Evolutionary conservation across 2,329 filamentous ascomycete genomes (phyloP), one percentile per base, ranked within the genome.

Genomic region (Colletotrichum agaves): DNA sequence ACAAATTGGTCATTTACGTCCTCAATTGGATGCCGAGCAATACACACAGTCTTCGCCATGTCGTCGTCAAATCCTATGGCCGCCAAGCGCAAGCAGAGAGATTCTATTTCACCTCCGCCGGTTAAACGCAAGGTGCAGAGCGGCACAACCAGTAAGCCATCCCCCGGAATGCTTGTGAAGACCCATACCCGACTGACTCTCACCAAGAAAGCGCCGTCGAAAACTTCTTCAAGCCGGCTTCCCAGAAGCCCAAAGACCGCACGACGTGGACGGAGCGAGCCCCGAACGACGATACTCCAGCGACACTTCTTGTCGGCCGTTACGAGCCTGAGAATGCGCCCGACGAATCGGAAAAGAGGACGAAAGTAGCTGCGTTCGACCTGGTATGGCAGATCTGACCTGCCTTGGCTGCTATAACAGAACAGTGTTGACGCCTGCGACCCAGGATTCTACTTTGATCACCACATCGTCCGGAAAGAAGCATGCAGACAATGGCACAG

Each of bases 211-310:
- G 80, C 67, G 88, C 91, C 1, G 88, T 97, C 1, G 87, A 92
- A 19, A 93, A 87, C 61, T 98, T 98, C 82, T 98, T 98, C 79
- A 97, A 90, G 0, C 94, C 94, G 0, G 77, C 86, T 0, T 98
- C 94, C 0, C 88, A 97, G 77, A 98, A 97, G 77, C 89, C 91
- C 35, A 92, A 93, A 13, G 90, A 94, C 56, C 88, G 87, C 64
- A 88, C 92, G 57, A 82, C 79, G 10, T 98, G 96, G 93, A 78
- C 84, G 83, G 79, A 91, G 87, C 77, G 90, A 83, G 76, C 91
- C 2, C 80, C 82, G 0, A 74, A 81, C 53, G 80, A 85, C 7
- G 80, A 84, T 61, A 77, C 78, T 1, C 82, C 82, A 1, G 80
- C 83, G 3, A 88, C 91, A 4, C 83, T 98, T 21, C 84, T 98